Conservation (phyloP, 73 alveolate species). For the Paramecium tetraurelia region DNA sequence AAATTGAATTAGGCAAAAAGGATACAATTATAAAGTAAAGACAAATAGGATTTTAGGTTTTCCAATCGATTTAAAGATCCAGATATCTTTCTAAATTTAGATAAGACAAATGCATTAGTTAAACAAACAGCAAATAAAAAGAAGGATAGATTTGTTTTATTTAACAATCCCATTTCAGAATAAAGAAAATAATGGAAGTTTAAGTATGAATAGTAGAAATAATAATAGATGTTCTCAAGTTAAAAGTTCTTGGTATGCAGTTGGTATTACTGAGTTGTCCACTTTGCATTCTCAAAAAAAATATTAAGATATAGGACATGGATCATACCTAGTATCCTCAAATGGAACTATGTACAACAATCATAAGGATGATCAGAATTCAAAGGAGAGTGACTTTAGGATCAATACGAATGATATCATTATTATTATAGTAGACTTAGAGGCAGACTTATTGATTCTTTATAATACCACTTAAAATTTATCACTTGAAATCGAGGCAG, state of each 20-base stretch:
- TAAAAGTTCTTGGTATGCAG: slow-evolving; percentile 54
- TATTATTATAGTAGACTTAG: neutral
- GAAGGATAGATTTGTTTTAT: slow-evolving; percentile 58
- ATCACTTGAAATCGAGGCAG: neutral
- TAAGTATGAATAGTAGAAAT: neutral
- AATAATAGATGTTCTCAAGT: slow-evolving; percentile 20
- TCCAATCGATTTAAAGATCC: slow-evolving; percentile 34
- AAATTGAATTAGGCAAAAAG: neutral
- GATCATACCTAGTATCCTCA: slow-evolving; percentile 52
- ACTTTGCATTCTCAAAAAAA: neutral
- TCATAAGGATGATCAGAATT: slow-evolving; percentile 43
- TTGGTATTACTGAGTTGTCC: slow-evolving; percentile 45
- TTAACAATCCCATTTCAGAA: neutral
- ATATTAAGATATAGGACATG: slow-evolving; percentile 50
- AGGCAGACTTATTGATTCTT: neutral
- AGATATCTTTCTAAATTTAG: slow-evolving; percentile 34
- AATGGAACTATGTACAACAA: slow-evolving; percentile 51
- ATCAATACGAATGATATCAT: slow-evolving; percentile 37
- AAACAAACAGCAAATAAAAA: slow-evolving; percentile 13
- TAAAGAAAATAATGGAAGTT: neutral
- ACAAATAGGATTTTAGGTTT: neutral
- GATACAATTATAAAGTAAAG: neutral
- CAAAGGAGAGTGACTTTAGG: slow-evolving; percentile 8
- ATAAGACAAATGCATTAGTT: slow-evolving; percentile 31
- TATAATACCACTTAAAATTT: neutral